phyloP scores from a whole-genome alignment of 2,329 filamentous ascomycete species.

The Fusarium buharicum region DNA sequence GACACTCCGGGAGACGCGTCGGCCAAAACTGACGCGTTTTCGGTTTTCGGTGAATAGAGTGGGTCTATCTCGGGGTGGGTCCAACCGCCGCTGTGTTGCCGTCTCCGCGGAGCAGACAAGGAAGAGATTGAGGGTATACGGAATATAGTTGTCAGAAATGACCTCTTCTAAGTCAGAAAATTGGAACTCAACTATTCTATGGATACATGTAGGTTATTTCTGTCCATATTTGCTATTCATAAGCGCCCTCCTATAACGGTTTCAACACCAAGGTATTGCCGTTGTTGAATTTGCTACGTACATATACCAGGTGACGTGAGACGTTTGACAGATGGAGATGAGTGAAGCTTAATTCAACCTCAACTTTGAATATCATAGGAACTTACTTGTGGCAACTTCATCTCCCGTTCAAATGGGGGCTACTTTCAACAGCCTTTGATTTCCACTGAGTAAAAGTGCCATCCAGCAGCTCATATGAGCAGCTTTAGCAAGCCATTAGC shows the following conservation, averaged over 20 bases:
- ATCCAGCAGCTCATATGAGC: no score
- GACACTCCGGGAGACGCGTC: constrained; percentile 37
- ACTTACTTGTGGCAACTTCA: not conserved
- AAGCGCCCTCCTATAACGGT: no score
- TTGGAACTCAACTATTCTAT: no score
- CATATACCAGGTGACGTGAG: constrained; percentile 8
- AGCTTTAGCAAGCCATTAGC: no score
- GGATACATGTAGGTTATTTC: not conserved
- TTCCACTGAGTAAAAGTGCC: not conserved
- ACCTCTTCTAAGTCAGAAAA: no score
- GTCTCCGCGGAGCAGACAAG: not conserved
- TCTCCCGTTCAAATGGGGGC: no score
- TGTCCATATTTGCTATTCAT: not conserved
- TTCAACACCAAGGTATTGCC: not conserved
- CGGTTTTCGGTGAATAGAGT: constrained; percentile 28
- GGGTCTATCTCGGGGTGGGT: constrained; percentile 26
- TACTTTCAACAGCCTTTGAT: no score
- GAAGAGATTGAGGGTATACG: not conserved
- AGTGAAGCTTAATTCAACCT: constrained; percentile 28
- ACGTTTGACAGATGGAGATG: constrained; percentile 4
- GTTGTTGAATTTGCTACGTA: not conserved
- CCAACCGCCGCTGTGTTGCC: not conserved
- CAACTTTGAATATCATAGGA: not conserved
- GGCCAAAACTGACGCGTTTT: constrained; percentile 34
- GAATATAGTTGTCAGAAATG: not conserved